Conservation (phyloP, 2,329 filamentous ascomycete genomes). For the Chaetomium sp. region DNA sequence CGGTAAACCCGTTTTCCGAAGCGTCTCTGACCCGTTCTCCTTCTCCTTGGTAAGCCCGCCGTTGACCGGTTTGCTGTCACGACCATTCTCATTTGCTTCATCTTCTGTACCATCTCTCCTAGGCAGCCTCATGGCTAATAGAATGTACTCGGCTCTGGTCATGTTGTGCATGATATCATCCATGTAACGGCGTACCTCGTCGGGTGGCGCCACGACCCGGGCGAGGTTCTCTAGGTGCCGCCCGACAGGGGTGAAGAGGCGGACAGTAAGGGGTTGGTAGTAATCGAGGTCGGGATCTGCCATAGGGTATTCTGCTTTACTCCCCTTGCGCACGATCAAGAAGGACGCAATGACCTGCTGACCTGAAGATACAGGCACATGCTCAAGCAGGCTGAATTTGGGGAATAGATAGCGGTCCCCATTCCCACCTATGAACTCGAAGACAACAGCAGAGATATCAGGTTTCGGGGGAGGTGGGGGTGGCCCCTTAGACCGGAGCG, state of each 20-base stretch:
- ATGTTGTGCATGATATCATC: constrained; percentile 63
- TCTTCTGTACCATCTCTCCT: constrained; percentile 30
- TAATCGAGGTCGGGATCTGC: constrained; percentile 61
- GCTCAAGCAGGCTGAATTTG: constrained; percentile 70
- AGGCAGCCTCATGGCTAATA: constrained; percentile 61
- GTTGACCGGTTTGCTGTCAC: constrained; percentile 8
- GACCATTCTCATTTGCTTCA: constrained; percentile 8
- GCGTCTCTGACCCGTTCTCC: constrained; percentile 4
- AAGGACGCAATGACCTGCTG: constrained; percentile 68
- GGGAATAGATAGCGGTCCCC: constrained; percentile 76
- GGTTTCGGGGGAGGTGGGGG: constrained; percentile 45
- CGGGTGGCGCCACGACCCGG: constrained; percentile 54
- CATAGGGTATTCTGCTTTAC: constrained; percentile 53
- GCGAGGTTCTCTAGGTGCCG: constrained; percentile 55
- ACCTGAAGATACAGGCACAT: constrained; percentile 43
- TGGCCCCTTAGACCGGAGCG: constrained; percentile 54
- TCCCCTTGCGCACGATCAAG: constrained; percentile 67
- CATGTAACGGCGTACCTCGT: constrained; percentile 62
- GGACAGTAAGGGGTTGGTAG: constrained; percentile 67
- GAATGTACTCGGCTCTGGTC: constrained; percentile 60
- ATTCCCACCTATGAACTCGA: constrained; percentile 60
- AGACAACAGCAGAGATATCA: constrained; percentile 59
- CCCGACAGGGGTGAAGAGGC: constrained; percentile 47
- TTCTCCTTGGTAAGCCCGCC: constrained; percentile 17
- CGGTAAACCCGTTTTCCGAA: constrained; percentile 5